Evolutionary conservation across 2,329 filamentous ascomycete genomes (phyloP).

Genomic region (Myriosclerotinia curreyana): DNA sequence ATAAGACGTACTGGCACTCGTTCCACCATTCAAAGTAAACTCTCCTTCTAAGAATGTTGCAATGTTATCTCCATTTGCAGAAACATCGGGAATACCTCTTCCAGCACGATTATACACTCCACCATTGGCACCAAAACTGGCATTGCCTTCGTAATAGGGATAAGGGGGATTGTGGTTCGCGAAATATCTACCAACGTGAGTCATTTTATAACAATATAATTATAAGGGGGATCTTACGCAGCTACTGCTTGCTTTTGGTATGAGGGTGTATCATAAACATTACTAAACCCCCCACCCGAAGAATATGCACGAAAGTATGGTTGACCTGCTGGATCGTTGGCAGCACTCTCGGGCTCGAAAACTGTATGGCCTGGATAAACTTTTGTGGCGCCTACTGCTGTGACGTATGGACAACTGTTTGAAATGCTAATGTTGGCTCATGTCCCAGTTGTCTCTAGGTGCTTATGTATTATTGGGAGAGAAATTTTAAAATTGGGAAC

Average conservation of each 20-base stretch:
- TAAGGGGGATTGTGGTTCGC: slow-evolving; percentile 32
- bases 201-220: not conserved
- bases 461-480: not conserved
- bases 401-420: slow-evolving; percentile 47
- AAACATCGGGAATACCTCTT: slow-evolving; percentile 50
- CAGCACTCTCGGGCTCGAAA: slow-evolving; percentile 43
- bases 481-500: not conserved
- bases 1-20: slow-evolving; percentile 18
- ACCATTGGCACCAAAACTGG: slow-evolving; percentile 40
- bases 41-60: slow-evolving; percentile 10
- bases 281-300: slow-evolving; percentile 70
- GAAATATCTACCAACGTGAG: slow-evolving; percentile 28
- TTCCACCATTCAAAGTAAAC: slow-evolving; percentile 13
- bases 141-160: slow-evolving; percentile 27
- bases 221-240: not conserved
- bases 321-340: slow-evolving; percentile 37
- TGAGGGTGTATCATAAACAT: slow-evolving; percentile 46
- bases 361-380: slow-evolving; percentile 41
- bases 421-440: not conserved
- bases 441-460: no score
- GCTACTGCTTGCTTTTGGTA: slow-evolving; percentile 45
- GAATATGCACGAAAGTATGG: slow-evolving; percentile 56
- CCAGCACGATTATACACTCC: slow-evolving; percentile 48
- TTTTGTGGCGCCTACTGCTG: slow-evolving; percentile 52
- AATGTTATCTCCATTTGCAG: slow-evolving; percentile 42